phyloP scores from a whole-genome alignment of 1,284 basidiomycete species.

The Boletus mariae region DNA sequence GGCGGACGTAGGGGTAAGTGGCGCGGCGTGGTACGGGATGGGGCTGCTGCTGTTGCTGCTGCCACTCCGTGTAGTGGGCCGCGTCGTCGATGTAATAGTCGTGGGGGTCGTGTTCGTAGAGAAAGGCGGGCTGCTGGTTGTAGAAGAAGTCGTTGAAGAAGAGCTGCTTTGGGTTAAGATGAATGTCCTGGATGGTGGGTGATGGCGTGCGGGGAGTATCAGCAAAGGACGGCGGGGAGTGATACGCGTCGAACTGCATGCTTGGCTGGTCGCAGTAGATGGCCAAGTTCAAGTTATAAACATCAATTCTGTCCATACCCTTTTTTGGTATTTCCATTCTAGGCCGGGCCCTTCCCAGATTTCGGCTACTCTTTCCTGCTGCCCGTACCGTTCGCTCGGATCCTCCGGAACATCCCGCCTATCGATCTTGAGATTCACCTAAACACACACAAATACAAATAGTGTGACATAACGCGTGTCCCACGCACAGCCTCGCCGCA shows the following conservation, averaged over 20 bases:
- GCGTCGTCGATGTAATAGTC: constrained; percentile 39
- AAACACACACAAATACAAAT: constrained; percentile 22
- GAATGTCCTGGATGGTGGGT: constrained; percentile 45
- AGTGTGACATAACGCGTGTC: constrained; percentile 36
- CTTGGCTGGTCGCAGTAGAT: constrained; percentile 16
- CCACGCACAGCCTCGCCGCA: constrained; percentile 32
- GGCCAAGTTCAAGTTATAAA: constrained; percentile 29
- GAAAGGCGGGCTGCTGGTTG: constrained; percentile 44
- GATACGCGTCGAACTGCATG: constrained; percentile 68
- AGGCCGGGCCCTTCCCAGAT: constrained; percentile 32
- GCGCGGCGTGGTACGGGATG: constrained; percentile 56
- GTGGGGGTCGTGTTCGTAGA: constrained; percentile 52
- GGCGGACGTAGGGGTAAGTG: constrained; percentile 69
- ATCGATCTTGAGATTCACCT: constrained; percentile 29
- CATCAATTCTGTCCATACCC: constrained; percentile 31
- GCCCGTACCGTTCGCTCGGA: constrained; percentile 32
- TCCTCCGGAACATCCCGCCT: constrained; percentile 32
- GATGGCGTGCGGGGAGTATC: constrained; percentile 70
- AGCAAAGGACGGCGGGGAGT: constrained; percentile 47
- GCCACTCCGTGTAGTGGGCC: constrained; percentile 38
- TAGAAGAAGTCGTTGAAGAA: constrained; percentile 42
- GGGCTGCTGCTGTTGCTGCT: constrained; percentile 31
- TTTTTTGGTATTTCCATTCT: constrained; percentile 19
- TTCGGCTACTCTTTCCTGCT: constrained; percentile 38
- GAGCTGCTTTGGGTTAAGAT: constrained; percentile 38